Evolutionary conservation across 306 rosid genomes (phyloP).

Genomic region (Clitoria ternatea): DNA sequence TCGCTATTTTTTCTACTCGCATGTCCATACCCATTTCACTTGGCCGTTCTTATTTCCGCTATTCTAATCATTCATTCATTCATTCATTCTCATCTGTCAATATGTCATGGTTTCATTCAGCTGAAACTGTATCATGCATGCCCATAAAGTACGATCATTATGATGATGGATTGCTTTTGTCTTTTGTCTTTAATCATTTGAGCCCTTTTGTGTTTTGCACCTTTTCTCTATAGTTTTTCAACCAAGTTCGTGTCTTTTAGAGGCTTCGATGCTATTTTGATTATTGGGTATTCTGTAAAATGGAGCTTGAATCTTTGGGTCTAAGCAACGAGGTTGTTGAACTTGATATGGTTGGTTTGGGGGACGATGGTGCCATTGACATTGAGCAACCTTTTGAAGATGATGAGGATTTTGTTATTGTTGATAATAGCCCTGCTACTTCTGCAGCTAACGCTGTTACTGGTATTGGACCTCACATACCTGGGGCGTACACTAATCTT

Average conservation of each 20-base stretch:
- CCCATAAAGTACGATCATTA: background rate
- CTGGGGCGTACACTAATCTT: slow-evolving; percentile 31
- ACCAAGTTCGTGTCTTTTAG: background rate
- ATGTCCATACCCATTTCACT: background rate
- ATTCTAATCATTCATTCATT: background rate
- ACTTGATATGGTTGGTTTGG: slow-evolving; percentile 46
- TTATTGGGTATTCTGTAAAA: slow-evolving; percentile 16
- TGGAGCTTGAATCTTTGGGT: slow-evolving; percentile 48
- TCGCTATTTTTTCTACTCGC: background rate
- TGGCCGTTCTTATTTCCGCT: background rate
- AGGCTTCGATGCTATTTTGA: slow-evolving; percentile 6
- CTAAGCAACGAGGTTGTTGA: slow-evolving; percentile 39
- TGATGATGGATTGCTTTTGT: background rate
- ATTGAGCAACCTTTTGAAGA: slow-evolving; percentile 37
- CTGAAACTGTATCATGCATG: slow-evolving; percentile 12
- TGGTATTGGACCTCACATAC: slow-evolving; percentile 7
- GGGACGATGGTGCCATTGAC: slow-evolving; percentile 30
- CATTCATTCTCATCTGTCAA: too few species aligned
- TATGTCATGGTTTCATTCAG: background rate
- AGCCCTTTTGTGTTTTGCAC: background rate
- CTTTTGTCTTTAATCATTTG: background rate
- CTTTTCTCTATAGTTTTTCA: background rate
- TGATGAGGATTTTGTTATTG: slow-evolving; percentile 29
- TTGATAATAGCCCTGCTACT: background rate
- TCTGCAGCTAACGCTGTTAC: background rate